A percentile compares a stretch with the other conserved stretches of the same genome.
These are phyloP conservation scores for Leccinellum albellum DNA, from an alignment of 768 basidiomycete species.

Conservation along the genomic window DNA sequence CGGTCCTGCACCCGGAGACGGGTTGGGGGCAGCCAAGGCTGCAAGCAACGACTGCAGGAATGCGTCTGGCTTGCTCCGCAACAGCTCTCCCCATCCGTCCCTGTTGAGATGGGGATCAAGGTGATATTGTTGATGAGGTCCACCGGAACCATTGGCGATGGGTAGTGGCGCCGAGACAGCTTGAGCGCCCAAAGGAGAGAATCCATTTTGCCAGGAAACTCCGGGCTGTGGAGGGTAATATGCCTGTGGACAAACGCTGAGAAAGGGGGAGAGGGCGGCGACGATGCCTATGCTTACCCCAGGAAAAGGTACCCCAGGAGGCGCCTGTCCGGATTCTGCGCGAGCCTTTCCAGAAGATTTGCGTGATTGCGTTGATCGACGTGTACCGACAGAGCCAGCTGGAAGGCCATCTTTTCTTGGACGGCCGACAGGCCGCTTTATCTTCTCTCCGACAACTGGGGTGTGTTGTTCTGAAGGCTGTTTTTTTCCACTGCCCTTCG, in stretches of 20 bases:
- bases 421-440: constrained; percentile 76
- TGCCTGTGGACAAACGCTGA: constrained; percentile 19
- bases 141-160: constrained; percentile 28
- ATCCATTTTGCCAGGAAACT: constrained; percentile 31
- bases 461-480: constrained; percentile 36
- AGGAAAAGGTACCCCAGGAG: constrained; percentile 30
- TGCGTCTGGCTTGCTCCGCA: constrained; percentile 49
- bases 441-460: constrained; percentile 43
- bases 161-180: constrained; percentile 31
- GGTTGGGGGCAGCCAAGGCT: constrained; percentile 60
- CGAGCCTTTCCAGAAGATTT: constrained; percentile 34
- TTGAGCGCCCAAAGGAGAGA: constrained; percentile 24
- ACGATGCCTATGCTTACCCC: constrained; percentile 18
- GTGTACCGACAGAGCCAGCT: constrained; percentile 59
- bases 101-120: constrained; percentile 52
- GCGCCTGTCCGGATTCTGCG: constrained; percentile 18
- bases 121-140: constrained; percentile 27
- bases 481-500: constrained; percentile 80
- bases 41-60: constrained; percentile 57
- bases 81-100: constrained; percentile 65
- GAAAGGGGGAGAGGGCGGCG: not conserved
- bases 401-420: constrained; percentile 81
- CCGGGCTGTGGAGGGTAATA: constrained; percentile 33
- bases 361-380: constrained; percentile 40
- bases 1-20: constrained; percentile 55